A percentile compares a stretch with the other conserved stretches of the same genome.
Evolutionary conservation across 2,329 filamentous ascomycete genomes (phyloP).

Genomic region (Fusarium irregulare): DNA sequence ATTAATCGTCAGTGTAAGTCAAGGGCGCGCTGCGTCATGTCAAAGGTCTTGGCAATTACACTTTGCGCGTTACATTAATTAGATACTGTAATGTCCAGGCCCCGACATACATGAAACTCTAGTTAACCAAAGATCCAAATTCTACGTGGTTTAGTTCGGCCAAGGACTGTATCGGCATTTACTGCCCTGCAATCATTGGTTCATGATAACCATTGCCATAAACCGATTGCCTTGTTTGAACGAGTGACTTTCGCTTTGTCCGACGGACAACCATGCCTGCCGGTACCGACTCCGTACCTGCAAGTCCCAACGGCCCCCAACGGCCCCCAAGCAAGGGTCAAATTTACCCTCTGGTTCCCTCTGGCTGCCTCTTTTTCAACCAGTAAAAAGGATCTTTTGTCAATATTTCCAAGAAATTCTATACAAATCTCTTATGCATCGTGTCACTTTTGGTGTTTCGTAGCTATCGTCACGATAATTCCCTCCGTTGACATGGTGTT

Average conservation of each 20-base stretch:
- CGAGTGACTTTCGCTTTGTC: not conserved
- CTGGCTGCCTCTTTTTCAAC: constrained; percentile 29
- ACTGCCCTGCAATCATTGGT: constrained; percentile 10
- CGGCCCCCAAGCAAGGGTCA: constrained; percentile 25
- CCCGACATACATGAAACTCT: constrained; percentile 4
- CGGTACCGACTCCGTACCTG: not conserved
- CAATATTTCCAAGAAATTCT: not conserved
- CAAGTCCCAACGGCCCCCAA: constrained; percentile 26
- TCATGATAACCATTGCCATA: constrained; percentile 15
- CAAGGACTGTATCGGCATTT: constrained; percentile 2
- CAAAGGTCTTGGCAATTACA: constrained; percentile 1
- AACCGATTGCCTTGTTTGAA: not conserved
- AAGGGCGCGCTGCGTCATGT: constrained; percentile 20
- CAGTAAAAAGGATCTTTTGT: not conserved
- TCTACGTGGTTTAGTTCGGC: not conserved
- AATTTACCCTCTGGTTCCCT: constrained; percentile 10
- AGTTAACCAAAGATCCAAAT: constrained; percentile 24
- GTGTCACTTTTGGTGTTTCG: not conserved
- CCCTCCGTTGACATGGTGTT: not conserved
- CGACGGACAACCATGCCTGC: not conserved
- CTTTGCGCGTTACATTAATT: not conserved
- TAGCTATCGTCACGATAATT: not conserved
- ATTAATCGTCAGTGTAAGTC: too few species aligned
- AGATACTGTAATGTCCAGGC: too few species aligned
- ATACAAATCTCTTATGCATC: not conserved